Evolutionary conservation across 1,284 basidiomycete species (phyloP).

Genomic region (Irpex sp.): DNA sequence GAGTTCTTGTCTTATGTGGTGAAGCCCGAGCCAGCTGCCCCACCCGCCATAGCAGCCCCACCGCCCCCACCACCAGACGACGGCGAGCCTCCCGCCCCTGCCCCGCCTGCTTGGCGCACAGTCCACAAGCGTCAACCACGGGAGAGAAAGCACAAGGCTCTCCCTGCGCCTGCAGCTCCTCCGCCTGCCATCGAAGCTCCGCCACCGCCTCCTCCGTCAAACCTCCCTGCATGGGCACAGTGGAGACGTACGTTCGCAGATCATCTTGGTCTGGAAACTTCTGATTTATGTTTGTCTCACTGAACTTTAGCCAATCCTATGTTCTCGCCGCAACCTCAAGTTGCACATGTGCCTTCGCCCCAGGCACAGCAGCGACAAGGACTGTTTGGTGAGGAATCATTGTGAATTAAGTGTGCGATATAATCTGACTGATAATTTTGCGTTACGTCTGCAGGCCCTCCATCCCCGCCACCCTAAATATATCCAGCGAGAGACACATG

Average conservation of each 20-base stretch:
- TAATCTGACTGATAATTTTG: background rate
- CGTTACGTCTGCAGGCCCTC: slow-evolving; percentile 3
- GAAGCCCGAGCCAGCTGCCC: slow-evolving; percentile 17
- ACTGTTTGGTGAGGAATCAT: slow-evolving; percentile 51
- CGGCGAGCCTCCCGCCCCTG: slow-evolving; percentile 34
- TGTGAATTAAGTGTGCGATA: background rate
- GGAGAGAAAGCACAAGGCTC: slow-evolving; percentile 36
- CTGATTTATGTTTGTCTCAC: background rate
- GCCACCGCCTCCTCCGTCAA: slow-evolving; percentile 36
- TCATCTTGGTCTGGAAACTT: background rate
- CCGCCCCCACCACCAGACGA: slow-evolving; percentile 34
- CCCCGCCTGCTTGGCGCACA: slow-evolving; percentile 66
- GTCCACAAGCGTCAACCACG: slow-evolving; percentile 59
- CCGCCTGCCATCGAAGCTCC: slow-evolving; percentile 36
- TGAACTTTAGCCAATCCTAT: slow-evolving; percentile 47
- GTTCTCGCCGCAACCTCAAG: slow-evolving; percentile 43
- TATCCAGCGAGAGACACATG: background rate
- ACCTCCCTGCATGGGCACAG: slow-evolving; percentile 69
- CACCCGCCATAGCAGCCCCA: slow-evolving; percentile 18
- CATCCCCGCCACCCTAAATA: slow-evolving; percentile 12
- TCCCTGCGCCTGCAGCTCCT: slow-evolving; percentile 32
- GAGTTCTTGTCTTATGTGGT: background rate
- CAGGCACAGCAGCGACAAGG: slow-evolving; percentile 46
- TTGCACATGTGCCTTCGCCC: slow-evolving; percentile 33
- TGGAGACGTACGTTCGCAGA: slow-evolving; percentile 58